Conservation (phyloP, 1,284 basidiomycete genomes). For the Cystobasidiaceae sp. region DNA sequence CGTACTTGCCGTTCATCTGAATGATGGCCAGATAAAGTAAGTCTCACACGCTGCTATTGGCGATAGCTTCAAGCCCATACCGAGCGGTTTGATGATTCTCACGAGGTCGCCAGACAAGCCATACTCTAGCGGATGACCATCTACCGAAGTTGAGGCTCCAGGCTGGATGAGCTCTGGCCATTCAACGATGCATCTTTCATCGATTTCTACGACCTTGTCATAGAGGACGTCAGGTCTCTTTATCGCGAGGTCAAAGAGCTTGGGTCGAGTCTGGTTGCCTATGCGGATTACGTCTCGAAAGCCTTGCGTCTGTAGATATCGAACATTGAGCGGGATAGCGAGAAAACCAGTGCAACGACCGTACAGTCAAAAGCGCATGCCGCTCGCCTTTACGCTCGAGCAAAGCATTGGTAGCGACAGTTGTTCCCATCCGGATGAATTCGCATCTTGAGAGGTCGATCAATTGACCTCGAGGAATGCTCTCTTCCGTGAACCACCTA, state of each 20-base stretch:
- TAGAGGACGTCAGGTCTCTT: conserved; percentile 70
- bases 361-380: conserved; percentile 73
- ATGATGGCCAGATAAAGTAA: conserved; percentile 38
- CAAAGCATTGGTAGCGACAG: conserved; percentile 92
- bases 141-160: conserved; percentile 66
- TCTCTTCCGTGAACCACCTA: conserved; percentile 62
- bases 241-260: conserved; percentile 52
- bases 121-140: conserved; percentile 53
- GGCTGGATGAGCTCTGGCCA: conserved; percentile 49
- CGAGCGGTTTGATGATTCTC: conserved; percentile 69
- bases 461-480: conserved; percentile 60
- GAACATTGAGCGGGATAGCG: neutral
- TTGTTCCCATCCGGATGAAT: conserved; percentile 59
- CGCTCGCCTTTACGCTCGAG: conserved; percentile 88
- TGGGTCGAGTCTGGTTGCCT: conserved; percentile 85
- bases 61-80: conserved; percentile 45
- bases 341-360: neutral
- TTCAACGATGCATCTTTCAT: conserved; percentile 74
- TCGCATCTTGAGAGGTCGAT: conserved; percentile 75
- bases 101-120: conserved; percentile 93
- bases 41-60: neutral
- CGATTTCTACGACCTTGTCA: conserved; percentile 74
- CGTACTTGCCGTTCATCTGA: conserved; percentile 48
- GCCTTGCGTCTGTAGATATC: conserved; percentile 60
- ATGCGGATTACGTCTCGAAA: conserved; percentile 88